Evolutionary conservation across 176 grass and related monocot species (phyloP), one percentile per base, ranked within the genome.

Genomic region (Hsuehochloa calcarea): DNA sequence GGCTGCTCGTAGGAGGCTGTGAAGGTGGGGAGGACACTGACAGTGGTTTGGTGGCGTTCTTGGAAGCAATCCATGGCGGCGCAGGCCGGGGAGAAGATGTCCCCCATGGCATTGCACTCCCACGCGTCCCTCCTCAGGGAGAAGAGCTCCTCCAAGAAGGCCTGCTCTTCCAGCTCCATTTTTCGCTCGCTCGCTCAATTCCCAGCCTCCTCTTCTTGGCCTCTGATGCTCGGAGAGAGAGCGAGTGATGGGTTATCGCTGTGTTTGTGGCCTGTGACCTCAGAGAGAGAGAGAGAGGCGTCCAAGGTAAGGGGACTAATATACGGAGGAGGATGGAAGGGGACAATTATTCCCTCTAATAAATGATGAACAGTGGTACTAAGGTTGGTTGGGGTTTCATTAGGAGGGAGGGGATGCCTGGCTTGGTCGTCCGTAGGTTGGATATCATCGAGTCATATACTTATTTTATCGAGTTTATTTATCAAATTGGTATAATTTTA

Each of bases 151-250:
- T 98, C 96, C 80, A 98, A 54, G 73, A 98, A 98, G 2, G 88
- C 85, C 89, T 98, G 91, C 74, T 98, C 96, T 0, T 98, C 96
- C 16, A 94, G 75, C 88, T 98, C 96, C 96, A 98, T 98, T 4
- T 31, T 55, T 39, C 20, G 0, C 16, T 64, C 3, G 3, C 46
- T 16, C 15, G n/a, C 41, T n/a, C 6, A 0, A 16, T 26, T 10
- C 67, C 15, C 38, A 0, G 29, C 66, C 0, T 25, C 27, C 4
- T 46, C 4, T 47, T 0, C 65, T 19, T 37, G 81, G 17, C 14
- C 3, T 31, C 37, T 15, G 46, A 54, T 20, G 2, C 37, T 41
- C 31, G 1, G 50, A n/a, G 47, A 17, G 35, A 14, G 19, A n/a
- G 59, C 2, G 35, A 22, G 17, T 5, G 55, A 5, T 46, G 62